Conservation (phyloP, 768 basidiomycete species). For the Collybia mongolica region DNA sequence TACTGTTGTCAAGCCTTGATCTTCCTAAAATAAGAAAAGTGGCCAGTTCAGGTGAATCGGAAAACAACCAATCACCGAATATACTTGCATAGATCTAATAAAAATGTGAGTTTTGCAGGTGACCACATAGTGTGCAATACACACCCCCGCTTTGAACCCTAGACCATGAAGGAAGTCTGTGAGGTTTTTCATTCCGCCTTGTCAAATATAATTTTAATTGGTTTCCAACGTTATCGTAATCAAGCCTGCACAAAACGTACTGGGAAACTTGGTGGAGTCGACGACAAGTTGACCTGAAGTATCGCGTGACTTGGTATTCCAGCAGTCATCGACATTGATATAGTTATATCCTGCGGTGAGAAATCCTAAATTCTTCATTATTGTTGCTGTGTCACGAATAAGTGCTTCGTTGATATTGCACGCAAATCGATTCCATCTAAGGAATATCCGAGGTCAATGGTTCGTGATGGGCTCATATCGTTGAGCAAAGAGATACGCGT, state of each 20-base stretch:
- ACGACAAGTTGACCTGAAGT: conserved; percentile 15
- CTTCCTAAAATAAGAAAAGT: conserved; percentile 16
- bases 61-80: neutral
- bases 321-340: conserved; percentile 25
- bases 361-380: conserved; percentile 20
- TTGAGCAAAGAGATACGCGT: neutral
- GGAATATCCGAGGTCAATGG: neutral
- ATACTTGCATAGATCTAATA: no score
- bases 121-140: neutral
- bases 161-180: conserved; percentile 20
- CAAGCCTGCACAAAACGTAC: conserved; percentile 1
- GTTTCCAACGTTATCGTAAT: no score
- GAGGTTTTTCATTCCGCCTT: conserved; percentile 20
- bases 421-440: conserved; percentile 22
- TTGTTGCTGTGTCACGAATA: conserved; percentile 18
- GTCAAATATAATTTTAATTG: neutral
- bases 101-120: no score
- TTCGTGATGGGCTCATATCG: neutral
- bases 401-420: conserved; percentile 23
- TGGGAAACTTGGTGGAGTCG: conserved; percentile 21
- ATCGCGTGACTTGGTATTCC: conserved; percentile 20
- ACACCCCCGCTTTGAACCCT: conserved; percentile 23
- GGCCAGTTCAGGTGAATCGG: neutral
- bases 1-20: conserved; percentile 22
- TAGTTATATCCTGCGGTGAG: conserved; percentile 22